A percentile compares a stretch with the other conserved stretches of the same genome.
These are phyloP conservation scores for Pisolithus orientalis DNA, from an alignment of 768 basidiomycete species.

Conservation along the genomic window DNA sequence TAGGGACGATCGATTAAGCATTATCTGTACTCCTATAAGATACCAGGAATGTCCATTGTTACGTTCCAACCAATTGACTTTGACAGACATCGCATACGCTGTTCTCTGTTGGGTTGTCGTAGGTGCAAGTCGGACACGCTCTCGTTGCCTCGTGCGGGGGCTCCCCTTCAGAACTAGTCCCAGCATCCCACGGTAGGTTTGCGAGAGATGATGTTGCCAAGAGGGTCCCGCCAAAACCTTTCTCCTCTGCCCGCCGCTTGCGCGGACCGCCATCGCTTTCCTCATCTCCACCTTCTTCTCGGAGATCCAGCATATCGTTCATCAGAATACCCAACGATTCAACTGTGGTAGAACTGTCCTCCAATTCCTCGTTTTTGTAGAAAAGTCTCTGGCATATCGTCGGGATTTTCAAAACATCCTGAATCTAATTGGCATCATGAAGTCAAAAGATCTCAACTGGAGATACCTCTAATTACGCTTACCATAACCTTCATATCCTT, in stretches of 20 bases:
- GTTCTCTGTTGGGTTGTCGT: slow-evolving; percentile 41
- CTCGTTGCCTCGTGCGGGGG: slow-evolving; percentile 27
- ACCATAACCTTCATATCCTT: slow-evolving; percentile 78
- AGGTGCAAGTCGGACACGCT: slow-evolving; percentile 55
- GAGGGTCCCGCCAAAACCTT: slow-evolving; percentile 70
- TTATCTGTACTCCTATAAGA: slow-evolving; percentile 29
- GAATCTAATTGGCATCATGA: slow-evolving; percentile 38
- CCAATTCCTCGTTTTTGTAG: slow-evolving; percentile 54
- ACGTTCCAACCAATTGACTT: slow-evolving; percentile 20
- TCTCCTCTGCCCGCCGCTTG: slow-evolving; percentile 47
- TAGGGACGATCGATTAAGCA: slow-evolving; percentile 27
- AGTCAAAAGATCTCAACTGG: neutral
- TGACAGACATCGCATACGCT: slow-evolving; percentile 43
- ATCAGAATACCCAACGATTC: slow-evolving; percentile 52
- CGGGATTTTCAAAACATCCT: slow-evolving; percentile 57
- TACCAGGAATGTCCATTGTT: slow-evolving; percentile 20
- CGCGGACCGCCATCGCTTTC: slow-evolving; percentile 39
- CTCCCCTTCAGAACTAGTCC: slow-evolving; percentile 29
- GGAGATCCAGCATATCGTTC: slow-evolving; percentile 62
- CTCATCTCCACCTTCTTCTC: slow-evolving; percentile 54
- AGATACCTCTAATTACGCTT: slow-evolving; percentile 13
- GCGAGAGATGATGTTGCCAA: slow-evolving; percentile 40
- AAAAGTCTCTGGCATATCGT: slow-evolving; percentile 73
- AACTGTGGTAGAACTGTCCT: slow-evolving; percentile 48
- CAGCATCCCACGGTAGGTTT: slow-evolving; percentile 23